These are phyloP conservation scores for Boechera retrofracta DNA, from an alignment of 345 rosid genomes.

Conservation along the genomic window DNA sequence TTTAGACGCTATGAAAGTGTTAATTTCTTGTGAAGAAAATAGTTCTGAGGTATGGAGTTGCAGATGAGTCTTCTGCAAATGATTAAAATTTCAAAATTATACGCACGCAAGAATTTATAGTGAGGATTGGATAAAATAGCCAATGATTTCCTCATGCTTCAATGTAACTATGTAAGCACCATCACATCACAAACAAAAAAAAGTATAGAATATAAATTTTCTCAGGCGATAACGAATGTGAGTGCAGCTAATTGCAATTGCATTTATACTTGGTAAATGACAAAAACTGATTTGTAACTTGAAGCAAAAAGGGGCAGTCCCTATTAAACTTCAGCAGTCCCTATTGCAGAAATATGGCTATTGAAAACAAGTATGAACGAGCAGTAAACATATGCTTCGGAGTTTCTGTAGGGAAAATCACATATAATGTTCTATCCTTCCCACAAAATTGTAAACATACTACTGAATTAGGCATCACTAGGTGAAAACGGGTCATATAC, in stretches of 20 bases:
- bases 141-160: too few species aligned
- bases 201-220: too few species aligned
- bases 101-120: too few species aligned
- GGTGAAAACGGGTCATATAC: conserved; percentile 93
- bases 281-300: neutral
- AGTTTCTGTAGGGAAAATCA: neutral
- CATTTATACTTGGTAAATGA: too few species aligned
- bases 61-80: neutral
- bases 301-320: neutral
- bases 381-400: neutral
- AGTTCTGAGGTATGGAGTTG: neutral
- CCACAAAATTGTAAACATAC: neutral
- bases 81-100: neutral
- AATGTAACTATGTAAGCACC: too few species aligned
- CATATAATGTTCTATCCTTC: neutral
- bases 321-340: too few species aligned
- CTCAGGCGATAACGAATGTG: too few species aligned
- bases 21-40: neutral
- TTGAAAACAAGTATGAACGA: too few species aligned
- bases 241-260: too few species aligned
- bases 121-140: neutral
- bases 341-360: too few species aligned
- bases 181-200: too few species aligned
- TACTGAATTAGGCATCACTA: conserved; percentile 41
- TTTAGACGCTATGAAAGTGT: conserved; percentile 15